A percentile compares a stretch with the other conserved stretches of the same genome.
Evolutionary conservation across 352 stramenopile genomes (phyloP).

Genomic region (Phytophthora rubi): DNA sequence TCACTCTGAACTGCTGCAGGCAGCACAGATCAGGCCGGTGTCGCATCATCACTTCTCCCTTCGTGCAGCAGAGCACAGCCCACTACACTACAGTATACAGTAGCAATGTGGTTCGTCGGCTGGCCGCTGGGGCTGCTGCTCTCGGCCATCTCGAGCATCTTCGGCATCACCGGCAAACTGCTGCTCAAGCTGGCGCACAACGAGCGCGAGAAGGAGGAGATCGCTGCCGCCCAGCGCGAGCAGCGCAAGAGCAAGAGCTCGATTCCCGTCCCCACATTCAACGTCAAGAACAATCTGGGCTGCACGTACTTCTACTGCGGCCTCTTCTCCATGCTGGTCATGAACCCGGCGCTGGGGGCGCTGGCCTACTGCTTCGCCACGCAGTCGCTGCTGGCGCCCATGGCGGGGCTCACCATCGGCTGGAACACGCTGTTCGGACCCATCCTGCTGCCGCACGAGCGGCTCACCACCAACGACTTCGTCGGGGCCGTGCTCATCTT

Average conservation of each 20-base stretch:
- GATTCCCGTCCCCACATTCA: background rate
- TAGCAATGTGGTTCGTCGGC: conserved; percentile 56
- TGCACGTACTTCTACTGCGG: conserved; percentile 78
- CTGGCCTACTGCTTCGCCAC: conserved; percentile 81
- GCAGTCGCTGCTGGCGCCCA: conserved; percentile 81
- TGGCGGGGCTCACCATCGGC: conserved; percentile 81
- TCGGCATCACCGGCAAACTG: conserved; percentile 82
- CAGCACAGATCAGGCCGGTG: background rate
- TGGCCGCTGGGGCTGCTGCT: conserved; percentile 83
- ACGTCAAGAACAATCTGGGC: conserved; percentile 43
- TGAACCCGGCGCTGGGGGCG: conserved; percentile 72
- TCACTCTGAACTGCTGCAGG: conserved; percentile 12
- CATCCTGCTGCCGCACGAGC: conserved; percentile 71
- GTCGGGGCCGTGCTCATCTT: conserved; percentile 81
- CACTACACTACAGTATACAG: background rate
- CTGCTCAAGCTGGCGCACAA: conserved; percentile 85
- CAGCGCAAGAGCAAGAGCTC: conserved; percentile 31
- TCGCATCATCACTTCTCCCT: conserved; percentile 21
- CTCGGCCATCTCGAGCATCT: conserved; percentile 76
- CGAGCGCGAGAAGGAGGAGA: conserved; percentile 65
- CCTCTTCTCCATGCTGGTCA: conserved; percentile 74
- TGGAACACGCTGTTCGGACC: conserved; percentile 86
- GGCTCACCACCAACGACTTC: conserved; percentile 77
- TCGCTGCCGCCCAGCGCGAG: conserved; percentile 23
- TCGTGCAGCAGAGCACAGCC: background rate